Base-by-base conservation (phyloP, 2,329 filamentous ascomycete species). In the Bipolaris cookei region DNA sequence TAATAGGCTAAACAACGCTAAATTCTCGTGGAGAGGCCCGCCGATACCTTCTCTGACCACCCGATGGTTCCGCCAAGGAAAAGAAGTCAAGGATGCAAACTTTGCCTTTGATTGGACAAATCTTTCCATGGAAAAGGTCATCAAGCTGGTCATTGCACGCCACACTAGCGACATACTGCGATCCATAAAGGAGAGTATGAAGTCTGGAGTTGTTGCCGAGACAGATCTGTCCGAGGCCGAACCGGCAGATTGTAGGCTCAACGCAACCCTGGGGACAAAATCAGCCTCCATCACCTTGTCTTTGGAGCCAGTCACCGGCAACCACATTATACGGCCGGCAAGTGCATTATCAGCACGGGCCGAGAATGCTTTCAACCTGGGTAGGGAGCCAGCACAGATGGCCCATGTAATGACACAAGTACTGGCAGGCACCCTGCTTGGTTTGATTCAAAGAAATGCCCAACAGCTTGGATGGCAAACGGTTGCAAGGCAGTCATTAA, bases 61-160 rank as follows among this genome's bases (percentile, higher is more conserved):
- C 37, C 88, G 91, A 63, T 99, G 95, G 94, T 92, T 96, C 75
- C 87, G 91, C 55, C 88, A 94, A 69, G 88, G 88, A 61, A 88
- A 89, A 66, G 90, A 94, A 72, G 86, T 92, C 38, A 83, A 85
- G 60, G 85, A 89, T 54, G 78, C 81, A n/a, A 78, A 86, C n/a
- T 82, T 97, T 25, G 73, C 82, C 1, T 81, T 97, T 32, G 84
- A 96, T 69, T 79, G 84, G 43, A 79, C 84, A 39, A 79, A 83
- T 11, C 81, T 98, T 20, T 95, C 90, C 2, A 83, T 90, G 47
- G 91, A 97, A 71, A 73, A 79, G 4, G 84, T 97, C 3, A 77
- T 99, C 41, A 88, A 88, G 66, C 83, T 84, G 32, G 86, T 93
- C 16, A 88, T 96, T 66, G 89, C 89, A 32, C 83, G 84, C 59